Evolutionary conservation across 2,329 filamentous ascomycete genomes (phyloP).

Genomic region (Ophiocordyceps polyrhachis-furcata): DNA sequence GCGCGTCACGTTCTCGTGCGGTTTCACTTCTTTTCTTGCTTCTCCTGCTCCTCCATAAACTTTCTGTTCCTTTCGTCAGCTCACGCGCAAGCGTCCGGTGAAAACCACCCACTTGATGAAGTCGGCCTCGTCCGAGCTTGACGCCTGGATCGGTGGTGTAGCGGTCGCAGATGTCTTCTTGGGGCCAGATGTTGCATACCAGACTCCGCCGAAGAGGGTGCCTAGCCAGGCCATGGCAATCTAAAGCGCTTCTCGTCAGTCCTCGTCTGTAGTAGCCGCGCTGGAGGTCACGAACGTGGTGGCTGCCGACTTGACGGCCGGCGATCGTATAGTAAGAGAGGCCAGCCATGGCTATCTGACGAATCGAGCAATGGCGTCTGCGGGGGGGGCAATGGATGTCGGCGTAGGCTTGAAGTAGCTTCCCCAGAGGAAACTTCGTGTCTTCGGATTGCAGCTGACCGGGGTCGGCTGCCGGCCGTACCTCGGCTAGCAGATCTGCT

Average conservation of each 20-base stretch:
- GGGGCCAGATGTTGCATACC: slow-evolving; percentile 24
- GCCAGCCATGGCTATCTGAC: slow-evolving; percentile 14
- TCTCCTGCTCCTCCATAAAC: slow-evolving; percentile 21
- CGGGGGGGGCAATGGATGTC: slow-evolving; percentile 10
- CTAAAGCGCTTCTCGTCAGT: slow-evolving; percentile 13
- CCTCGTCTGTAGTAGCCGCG: neutral
- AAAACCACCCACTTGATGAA: slow-evolving; percentile 41
- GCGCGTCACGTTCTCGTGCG: neutral
- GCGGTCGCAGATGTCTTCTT: slow-evolving; percentile 24
- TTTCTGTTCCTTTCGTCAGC: slow-evolving; percentile 15
- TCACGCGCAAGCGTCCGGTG: slow-evolving; percentile 1
- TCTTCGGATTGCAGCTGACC: neutral
- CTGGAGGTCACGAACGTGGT: slow-evolving; percentile 28
- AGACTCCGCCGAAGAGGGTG: slow-evolving; percentile 29
- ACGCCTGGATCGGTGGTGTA: slow-evolving; percentile 41
- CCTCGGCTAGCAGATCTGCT: neutral
- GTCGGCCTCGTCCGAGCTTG: slow-evolving; percentile 42
- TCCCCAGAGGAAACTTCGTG: neutral
- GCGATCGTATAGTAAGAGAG: slow-evolving; percentile 31
- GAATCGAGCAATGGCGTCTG: neutral
- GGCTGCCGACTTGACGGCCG: slow-evolving; percentile 40
- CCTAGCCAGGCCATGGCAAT: slow-evolving; percentile 38
- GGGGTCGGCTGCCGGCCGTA: neutral
- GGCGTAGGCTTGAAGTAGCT: neutral
- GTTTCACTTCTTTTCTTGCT: slow-evolving; percentile 13